Evolutionary conservation across 1,284 basidiomycete species (phyloP).

Genomic region (Albatrellus sp.): DNA sequence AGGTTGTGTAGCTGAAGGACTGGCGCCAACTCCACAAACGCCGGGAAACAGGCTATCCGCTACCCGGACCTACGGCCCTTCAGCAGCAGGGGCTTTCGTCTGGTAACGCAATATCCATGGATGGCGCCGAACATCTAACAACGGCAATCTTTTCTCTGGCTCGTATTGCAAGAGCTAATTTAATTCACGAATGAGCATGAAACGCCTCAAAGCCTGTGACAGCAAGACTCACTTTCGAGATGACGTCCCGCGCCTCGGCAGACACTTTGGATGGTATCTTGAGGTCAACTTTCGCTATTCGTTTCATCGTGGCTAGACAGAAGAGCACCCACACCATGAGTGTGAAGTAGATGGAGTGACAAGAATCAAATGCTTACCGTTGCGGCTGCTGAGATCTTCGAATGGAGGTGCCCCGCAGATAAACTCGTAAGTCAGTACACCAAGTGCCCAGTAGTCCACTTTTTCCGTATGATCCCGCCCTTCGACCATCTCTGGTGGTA

Average conservation of each 20-base stretch:
- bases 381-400: slow-evolving; percentile 72
- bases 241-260: slow-evolving; percentile 56
- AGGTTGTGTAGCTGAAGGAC: no score
- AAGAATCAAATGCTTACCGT: slow-evolving; percentile 36
- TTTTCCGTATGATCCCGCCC: slow-evolving; percentile 77
- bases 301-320: slow-evolving; percentile 67
- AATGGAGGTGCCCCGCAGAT: slow-evolving; percentile 89
- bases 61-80: background rate
- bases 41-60: background rate
- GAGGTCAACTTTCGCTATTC: slow-evolving; percentile 77
- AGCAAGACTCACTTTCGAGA: slow-evolving; percentile 31
- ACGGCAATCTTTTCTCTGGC: slow-evolving; percentile 72
- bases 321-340: slow-evolving; percentile 3
- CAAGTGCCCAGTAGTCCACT: slow-evolving; percentile 95
- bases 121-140: slow-evolving; percentile 74
- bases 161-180: slow-evolving; percentile 78
- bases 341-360: background rate
- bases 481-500: slow-evolving; percentile 98
- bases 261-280: slow-evolving; percentile 60
- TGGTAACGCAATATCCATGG: slow-evolving; percentile 69
- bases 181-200: background rate
- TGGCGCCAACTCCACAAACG: no score
- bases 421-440: slow-evolving; percentile 95
- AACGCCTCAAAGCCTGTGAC: slow-evolving; percentile 8
- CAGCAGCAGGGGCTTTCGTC: background rate